A percentile compares a stretch with the other conserved stretches of the same genome.
Conservation (phyloP, 306 rosid species). For the Trifolium pratense region DNA sequence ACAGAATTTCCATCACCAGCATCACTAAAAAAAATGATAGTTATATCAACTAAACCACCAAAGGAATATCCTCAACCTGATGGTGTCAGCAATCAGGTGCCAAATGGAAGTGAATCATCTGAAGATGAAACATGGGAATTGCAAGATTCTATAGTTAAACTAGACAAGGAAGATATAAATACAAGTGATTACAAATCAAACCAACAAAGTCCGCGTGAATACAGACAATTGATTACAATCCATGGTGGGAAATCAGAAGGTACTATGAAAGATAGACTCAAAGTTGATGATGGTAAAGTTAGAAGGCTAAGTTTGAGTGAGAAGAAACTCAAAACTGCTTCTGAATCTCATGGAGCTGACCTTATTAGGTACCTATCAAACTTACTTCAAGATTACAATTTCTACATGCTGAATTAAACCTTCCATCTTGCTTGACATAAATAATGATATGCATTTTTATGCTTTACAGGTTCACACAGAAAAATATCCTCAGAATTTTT, state of each 20-base stretch:
- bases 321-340: conserved; percentile 70
- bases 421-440: not conserved
- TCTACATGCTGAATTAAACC: not conserved
- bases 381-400: conserved; percentile 6
- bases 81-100: conserved; percentile 10
- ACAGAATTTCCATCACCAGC: conserved; percentile 87
- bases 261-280: conserved; percentile 59
- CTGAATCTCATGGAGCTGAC: conserved; percentile 64
- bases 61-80: conserved; percentile 53
- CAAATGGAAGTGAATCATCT: conserved; percentile 56
- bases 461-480: conserved; percentile 80
- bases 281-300: conserved; percentile 53
- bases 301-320: conserved; percentile 85
- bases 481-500: conserved; percentile 71
- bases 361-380: conserved; percentile 63
- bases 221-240: conserved; percentile 76
- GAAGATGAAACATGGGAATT: conserved; percentile 56
- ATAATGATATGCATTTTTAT: conserved; percentile 28
- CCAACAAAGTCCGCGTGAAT: conserved; percentile 49
- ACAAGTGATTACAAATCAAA: conserved; percentile 45
- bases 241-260: conserved; percentile 81
- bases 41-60: conserved; percentile 92
- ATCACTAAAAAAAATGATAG: conserved; percentile 59
- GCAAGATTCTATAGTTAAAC: conserved; percentile 40
- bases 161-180: conserved; percentile 53